phyloP scores from a whole-genome alignment of 2,329 filamentous ascomycete species.

The Rhexocercosporidium sp. region DNA sequence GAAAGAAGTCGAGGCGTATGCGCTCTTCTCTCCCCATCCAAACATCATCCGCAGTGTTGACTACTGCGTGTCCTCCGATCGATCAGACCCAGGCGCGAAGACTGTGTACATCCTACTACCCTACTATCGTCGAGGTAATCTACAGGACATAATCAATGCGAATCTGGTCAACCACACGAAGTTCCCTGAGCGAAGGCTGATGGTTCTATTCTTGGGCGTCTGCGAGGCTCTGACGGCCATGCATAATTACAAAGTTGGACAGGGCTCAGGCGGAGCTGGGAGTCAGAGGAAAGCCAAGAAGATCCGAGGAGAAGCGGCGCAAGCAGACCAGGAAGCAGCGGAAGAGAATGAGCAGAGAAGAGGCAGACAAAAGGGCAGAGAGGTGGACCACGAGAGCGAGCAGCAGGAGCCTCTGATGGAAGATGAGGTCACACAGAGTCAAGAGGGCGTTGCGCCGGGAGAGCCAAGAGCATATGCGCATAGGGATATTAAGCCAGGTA shows the following conservation, averaged over 20 bases:
- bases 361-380: conserved; percentile 50
- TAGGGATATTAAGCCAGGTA: conserved; percentile 95
- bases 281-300: conserved; percentile 55
- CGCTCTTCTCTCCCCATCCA: conserved; percentile 79
- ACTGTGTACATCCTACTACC: conserved; percentile 96
- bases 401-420: conserved; percentile 87
- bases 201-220: conserved; percentile 90
- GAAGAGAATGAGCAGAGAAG: conserved; percentile 44
- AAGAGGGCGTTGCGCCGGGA: conserved; percentile 71
- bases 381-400: conserved; percentile 66
- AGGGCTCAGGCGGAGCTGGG: conserved; percentile 56
- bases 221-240: conserved; percentile 87
- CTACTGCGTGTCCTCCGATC: conserved; percentile 79
- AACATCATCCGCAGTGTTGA: conserved; percentile 89
- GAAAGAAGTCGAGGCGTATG: conserved; percentile 97
- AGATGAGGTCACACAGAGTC: conserved; percentile 70
- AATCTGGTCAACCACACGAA: conserved; percentile 93
- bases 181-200: conserved; percentile 86
- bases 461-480: conserved; percentile 85
- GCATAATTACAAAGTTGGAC: conserved; percentile 82
- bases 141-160: conserved; percentile 98
- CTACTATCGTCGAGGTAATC: conserved; percentile 92
- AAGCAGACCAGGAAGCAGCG: conserved; percentile 49
- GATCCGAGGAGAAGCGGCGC: conserved; percentile 41
- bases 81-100: conserved; percentile 72